Conservation (phyloP, 176 grass and related monocot species). For the Cenchrus purpureus region DNA sequence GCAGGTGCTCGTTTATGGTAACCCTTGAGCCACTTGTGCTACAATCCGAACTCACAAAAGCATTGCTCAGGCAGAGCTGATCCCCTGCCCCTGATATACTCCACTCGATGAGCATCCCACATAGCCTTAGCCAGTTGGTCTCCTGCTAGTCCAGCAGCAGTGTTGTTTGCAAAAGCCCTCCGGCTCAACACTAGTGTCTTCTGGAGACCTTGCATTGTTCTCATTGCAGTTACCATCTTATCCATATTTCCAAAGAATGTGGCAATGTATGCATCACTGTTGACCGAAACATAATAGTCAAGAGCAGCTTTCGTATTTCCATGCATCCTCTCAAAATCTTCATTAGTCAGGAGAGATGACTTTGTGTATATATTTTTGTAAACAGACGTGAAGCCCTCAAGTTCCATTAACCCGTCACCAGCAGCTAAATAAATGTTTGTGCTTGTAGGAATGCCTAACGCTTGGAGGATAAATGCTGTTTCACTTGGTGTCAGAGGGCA, state of each 20-base stretch:
- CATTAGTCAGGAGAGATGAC: conserved; percentile 64
- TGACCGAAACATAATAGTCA: conserved; percentile 96
- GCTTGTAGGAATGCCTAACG: conserved; percentile 67
- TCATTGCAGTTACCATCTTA: conserved; percentile 96
- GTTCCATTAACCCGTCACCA: conserved; percentile 89
- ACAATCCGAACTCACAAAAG: conserved; percentile 87
- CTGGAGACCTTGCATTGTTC: conserved; percentile 67
- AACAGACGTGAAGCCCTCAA: conserved; percentile 72
- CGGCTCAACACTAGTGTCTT: conserved; percentile 88
- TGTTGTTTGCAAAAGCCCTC: conserved; percentile 81
- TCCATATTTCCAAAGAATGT: conserved; percentile 99
- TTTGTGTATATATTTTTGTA: conserved; percentile 85
- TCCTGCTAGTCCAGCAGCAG: conserved; percentile 53
- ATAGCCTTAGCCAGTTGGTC: conserved; percentile 73
- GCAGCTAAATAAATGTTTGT: conserved; percentile 87
- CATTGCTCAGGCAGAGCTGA: conserved; percentile 82
- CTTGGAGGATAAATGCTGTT: conserved; percentile 87
- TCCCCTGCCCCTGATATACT: conserved; percentile 81
- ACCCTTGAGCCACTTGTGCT: conserved; percentile 14
- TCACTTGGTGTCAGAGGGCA: conserved; percentile 91
- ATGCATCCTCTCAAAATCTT: conserved; percentile 92
- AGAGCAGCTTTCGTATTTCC: conserved; percentile 94
- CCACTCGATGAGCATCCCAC: conserved; percentile 79
- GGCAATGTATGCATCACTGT: conserved; percentile 76
- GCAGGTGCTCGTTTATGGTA: neutral